phyloP scores from a whole-genome alignment of 2,329 filamentous ascomycete genomes.

The Aspergillus fischeri region DNA sequence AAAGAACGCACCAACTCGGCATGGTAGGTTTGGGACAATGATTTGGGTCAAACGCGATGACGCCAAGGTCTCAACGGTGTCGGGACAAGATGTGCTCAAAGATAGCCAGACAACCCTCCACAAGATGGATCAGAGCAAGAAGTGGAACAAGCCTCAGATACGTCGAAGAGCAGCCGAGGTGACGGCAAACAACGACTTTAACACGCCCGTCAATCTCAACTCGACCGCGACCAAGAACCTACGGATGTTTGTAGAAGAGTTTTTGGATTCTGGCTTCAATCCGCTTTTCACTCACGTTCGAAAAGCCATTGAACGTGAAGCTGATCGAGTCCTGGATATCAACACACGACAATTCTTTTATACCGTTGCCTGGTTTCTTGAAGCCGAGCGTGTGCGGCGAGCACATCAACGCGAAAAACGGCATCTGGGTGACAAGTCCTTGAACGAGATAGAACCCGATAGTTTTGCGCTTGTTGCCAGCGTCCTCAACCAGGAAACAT shows the following conservation, averaged over 20 bases:
- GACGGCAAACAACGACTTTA: constrained; percentile 65
- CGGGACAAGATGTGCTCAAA: constrained; percentile 79
- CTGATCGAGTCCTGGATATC: constrained; percentile 70
- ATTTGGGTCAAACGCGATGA: constrained; percentile 90
- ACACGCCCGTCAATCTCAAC: constrained; percentile 66
- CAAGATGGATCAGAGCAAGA: constrained; percentile 89
- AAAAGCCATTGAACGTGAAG: constrained; percentile 85
- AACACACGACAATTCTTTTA: constrained; percentile 89
- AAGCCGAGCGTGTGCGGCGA: constrained; percentile 73
- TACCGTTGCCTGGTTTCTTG: constrained; percentile 84
- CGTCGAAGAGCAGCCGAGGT: constrained; percentile 59
- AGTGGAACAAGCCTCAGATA: constrained; percentile 75
- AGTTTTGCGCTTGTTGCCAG: constrained; percentile 83
- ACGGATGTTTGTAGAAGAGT: constrained; percentile 81
- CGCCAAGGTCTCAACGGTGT: constrained; percentile 77
- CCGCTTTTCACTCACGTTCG: constrained; percentile 80
- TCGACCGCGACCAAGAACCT: constrained; percentile 71
- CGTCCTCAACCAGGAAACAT: constrained; percentile 91
- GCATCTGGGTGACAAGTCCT: constrained; percentile 44
- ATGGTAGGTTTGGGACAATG: constrained; percentile 96
- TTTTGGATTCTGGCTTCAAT: constrained; percentile 93
- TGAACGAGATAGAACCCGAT: constrained; percentile 59
- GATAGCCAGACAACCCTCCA: constrained; percentile 68
- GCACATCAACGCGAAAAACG: constrained; percentile 53
- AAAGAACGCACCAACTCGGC: constrained; percentile 74